Conservation (phyloP, 495 filamentous ascomycete genomes). For the Tuber melanosporum region DNA sequence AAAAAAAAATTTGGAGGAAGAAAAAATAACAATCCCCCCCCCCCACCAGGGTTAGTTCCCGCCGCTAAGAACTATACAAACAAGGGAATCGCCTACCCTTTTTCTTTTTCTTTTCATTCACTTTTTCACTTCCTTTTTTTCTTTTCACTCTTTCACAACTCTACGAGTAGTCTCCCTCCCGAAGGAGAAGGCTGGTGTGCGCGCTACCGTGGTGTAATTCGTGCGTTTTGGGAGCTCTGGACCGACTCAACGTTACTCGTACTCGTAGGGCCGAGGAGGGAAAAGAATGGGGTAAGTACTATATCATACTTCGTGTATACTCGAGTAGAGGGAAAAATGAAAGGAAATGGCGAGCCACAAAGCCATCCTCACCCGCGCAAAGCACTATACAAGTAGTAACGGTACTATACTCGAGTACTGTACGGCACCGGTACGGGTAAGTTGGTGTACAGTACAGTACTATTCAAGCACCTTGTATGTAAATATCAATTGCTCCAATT, state of each 20-base stretch:
- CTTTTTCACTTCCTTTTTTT: background rate
- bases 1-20: background rate
- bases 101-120: background rate
- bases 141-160: background rate
- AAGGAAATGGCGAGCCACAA: background rate
- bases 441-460: background rate
- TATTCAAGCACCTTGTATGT: background rate
- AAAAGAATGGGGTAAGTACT: background rate
- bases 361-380: background rate
- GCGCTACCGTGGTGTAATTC: background rate
- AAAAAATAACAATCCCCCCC: background rate
- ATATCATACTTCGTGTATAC: too few species aligned
- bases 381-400: background rate
- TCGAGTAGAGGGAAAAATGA: background rate
- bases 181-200: background rate
- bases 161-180: background rate
- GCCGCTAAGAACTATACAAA: slow-evolving; percentile 4
- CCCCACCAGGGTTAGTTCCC: background rate
- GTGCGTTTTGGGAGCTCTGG: background rate
- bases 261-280: background rate
- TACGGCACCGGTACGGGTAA: background rate
- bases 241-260: background rate
- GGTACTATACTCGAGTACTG: background rate
- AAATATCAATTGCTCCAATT: background rate
- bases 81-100: background rate